Conservation (phyloP, 2,329 filamentous ascomycete species). For the Aschersonia sp. region DNA sequence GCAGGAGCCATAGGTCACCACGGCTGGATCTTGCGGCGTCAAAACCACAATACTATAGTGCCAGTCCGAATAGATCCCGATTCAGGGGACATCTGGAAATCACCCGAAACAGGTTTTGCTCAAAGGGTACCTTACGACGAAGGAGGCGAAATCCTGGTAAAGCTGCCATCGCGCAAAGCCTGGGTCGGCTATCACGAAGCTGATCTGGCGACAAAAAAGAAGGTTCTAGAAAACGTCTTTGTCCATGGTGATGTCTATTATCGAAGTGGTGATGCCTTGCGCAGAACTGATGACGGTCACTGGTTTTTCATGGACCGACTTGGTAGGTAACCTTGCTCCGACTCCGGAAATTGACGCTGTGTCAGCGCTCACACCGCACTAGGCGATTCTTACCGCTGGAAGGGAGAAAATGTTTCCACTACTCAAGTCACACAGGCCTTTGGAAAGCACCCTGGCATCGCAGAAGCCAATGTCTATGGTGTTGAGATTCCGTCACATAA, state of each 20-base stretch:
- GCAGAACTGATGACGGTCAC: slow-evolving; percentile 45
- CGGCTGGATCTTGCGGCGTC: slow-evolving; percentile 3
- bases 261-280: slow-evolving; percentile 52
- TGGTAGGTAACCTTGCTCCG: neutral
- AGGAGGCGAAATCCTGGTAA: slow-evolving; percentile 3
- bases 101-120: slow-evolving; percentile 4
- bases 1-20: slow-evolving; percentile 3
- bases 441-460: slow-evolving; percentile 40
- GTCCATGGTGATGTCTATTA: slow-evolving; percentile 55
- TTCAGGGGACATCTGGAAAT: slow-evolving; percentile 3
- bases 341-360: neutral
- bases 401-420: slow-evolving; percentile 54
- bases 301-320: slow-evolving; percentile 52
- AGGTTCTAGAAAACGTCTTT: slow-evolving; percentile 20
- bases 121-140: slow-evolving; percentile 3
- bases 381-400: slow-evolving; percentile 59
- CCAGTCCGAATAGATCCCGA: slow-evolving; percentile 3
- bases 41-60: neutral
- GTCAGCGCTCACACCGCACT: neutral
- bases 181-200: slow-evolving; percentile 3
- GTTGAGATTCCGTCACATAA: slow-evolving; percentile 52
- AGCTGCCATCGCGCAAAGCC: slow-evolving; percentile 2
- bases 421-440: slow-evolving; percentile 53
- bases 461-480: slow-evolving; percentile 59
- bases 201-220: slow-evolving; percentile 3